Evolutionary conservation across 257 asterid genomes (phyloP).

Genomic region (Scutellaria baicalensis): DNA sequence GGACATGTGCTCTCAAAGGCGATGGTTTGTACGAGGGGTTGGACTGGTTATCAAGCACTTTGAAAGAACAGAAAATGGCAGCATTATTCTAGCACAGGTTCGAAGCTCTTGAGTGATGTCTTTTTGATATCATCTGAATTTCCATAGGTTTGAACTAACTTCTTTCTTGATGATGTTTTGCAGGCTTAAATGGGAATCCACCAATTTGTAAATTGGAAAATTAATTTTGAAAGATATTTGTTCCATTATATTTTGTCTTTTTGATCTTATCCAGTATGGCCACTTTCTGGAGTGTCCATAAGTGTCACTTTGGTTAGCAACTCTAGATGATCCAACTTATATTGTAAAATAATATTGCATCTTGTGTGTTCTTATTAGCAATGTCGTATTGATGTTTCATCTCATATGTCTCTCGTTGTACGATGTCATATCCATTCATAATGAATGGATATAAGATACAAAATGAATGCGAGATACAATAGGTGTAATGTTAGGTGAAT

Average conservation of each 20-base stretch:
- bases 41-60: constrained; percentile 75
- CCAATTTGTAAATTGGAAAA: constrained; percentile 20
- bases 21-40: constrained; percentile 81
- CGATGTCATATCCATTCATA: too few species aligned
- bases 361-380: too few species aligned
- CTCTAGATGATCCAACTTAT: background rate
- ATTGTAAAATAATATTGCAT: background rate
- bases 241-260: background rate
- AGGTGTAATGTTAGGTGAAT: too few species aligned
- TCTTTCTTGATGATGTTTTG: background rate
- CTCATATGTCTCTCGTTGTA: too few species aligned
- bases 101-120: background rate
- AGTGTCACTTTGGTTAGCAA: background rate
- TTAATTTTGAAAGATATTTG: background rate
- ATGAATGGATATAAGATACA: too few species aligned
- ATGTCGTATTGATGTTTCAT: too few species aligned
- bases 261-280: background rate
- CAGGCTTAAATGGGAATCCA: constrained; percentile 17
- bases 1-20: constrained; percentile 74
- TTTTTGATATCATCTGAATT: background rate
- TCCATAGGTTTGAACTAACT: background rate
- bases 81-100: constrained; percentile 57
- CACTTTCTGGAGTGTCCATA: constrained; percentile 2
- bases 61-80: constrained; percentile 62
- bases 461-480: too few species aligned